A percentile compares a stretch with the other conserved stretches of the same genome.
Evolutionary conservation across 345 rosid species (phyloP).

Genomic region (Eucalyptus regnans): DNA sequence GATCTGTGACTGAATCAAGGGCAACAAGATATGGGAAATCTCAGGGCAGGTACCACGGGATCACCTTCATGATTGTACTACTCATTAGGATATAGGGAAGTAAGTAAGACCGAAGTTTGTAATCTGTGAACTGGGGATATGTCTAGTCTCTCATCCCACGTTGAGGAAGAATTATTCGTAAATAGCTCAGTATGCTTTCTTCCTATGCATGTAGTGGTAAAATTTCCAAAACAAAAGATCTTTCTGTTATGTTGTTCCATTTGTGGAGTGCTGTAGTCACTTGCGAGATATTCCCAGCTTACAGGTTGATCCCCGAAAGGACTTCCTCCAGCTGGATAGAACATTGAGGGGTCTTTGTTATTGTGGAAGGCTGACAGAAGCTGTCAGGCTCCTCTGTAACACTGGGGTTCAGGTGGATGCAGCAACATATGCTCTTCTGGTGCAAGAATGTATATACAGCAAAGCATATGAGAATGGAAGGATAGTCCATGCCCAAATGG

Average conservation of each 20-base stretch:
- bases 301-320: constrained; percentile 44
- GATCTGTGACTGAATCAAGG: not conserved
- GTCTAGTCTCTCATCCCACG: not conserved
- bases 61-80: not conserved
- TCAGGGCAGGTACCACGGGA: not conserved
- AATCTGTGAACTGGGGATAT: not conserved
- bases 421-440: constrained; percentile 32
- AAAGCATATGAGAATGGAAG: constrained; percentile 27
- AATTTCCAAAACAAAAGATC: not conserved
- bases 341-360: constrained; percentile 49
- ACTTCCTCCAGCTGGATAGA: constrained; percentile 24
- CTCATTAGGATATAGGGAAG: not conserved
- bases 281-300: constrained; percentile 39
- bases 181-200: not conserved
- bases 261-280: constrained; percentile 2
- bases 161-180: not conserved
- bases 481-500: constrained; percentile 67
- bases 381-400: constrained; percentile 44
- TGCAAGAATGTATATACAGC: constrained; percentile 61
- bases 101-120: not conserved
- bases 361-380: constrained; percentile 53
- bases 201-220: not conserved
- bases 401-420: constrained; percentile 16
- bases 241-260: not conserved
- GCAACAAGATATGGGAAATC: not conserved